phyloP scores from a whole-genome alignment of 2,329 filamentous ascomycete species.

The Metarhizium sp. region DNA sequence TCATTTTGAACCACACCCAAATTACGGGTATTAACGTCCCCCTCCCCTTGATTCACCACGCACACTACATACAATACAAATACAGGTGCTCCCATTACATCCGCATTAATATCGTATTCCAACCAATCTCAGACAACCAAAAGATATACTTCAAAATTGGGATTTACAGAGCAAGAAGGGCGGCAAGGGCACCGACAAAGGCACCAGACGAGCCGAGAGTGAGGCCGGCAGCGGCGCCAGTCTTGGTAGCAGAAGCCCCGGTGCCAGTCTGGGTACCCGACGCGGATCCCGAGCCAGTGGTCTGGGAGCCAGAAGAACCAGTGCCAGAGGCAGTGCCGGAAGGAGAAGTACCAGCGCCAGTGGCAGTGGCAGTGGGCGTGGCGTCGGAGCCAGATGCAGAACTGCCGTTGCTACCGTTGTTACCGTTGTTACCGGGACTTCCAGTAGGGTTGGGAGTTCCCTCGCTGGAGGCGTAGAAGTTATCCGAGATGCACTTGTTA shows the following conservation, averaged over 20 bases:
- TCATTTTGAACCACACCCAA: neutral
- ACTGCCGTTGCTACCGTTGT: too few species aligned
- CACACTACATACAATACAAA: neutral
- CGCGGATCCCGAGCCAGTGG: constrained; percentile 12
- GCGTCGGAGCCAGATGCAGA: constrained; percentile 4
- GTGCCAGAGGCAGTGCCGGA: constrained; percentile 6
- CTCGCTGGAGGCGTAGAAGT: constrained; percentile 35
- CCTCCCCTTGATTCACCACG: too few species aligned
- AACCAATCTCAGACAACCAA: neutral
- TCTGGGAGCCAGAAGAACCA: constrained; percentile 12
- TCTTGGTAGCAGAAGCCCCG: constrained; percentile 11
- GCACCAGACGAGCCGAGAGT: constrained; percentile 28
- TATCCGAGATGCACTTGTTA: constrained; percentile 34
- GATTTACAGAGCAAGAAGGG: constrained; percentile 40
- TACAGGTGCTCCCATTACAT: neutral
- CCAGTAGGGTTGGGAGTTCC: constrained; percentile 30
- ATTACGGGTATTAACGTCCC: neutral
- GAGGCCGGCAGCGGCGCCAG: constrained; percentile 10
- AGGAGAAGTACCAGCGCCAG: neutral
- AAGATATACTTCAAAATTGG: neutral
- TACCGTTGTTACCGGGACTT: constrained; percentile 8
- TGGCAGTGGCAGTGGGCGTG: constrained; percentile 7
- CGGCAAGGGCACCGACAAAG: constrained; percentile 38
- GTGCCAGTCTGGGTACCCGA: constrained; percentile 12
- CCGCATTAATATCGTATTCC: neutral